Evolutionary conservation across 1,284 basidiomycete species (phyloP), one percentile per base, ranked within the genome.

Genomic region (Heliocybe sulcata): DNA sequence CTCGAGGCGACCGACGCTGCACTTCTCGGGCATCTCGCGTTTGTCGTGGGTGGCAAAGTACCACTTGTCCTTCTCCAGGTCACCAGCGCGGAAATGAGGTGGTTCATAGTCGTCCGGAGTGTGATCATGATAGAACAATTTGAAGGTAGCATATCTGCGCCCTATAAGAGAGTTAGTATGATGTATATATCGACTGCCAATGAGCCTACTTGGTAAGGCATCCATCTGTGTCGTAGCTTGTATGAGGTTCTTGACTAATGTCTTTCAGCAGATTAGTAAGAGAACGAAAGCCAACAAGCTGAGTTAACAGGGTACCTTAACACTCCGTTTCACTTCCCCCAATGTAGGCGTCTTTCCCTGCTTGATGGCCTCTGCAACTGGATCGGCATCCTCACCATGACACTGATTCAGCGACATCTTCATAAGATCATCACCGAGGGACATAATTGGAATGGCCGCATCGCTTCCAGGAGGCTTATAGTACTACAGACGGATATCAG

Each of bases 131-230:
- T 91, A 93, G 63, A 87, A 88, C 14, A 90, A 69, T 64, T 92
- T 92, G 71, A 92, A 87, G n/a, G 85, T 88, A 22, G 88, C 87
- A 64, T 78, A 93, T 31, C 90, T 83, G 50, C 82, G 84, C 63
- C 81, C 90, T 92, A 59, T 31, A 26, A 50, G n/a, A 52, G 52
- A 45, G 22, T 31, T 38, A 26, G 2, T 11, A 27, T 16, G 16
- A 31, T n/a, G 23, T 2, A 35, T 35, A 52, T 16, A 42, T n/a
- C n/a, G 29, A 35, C 29, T 6, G 10, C 35, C 64, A 38, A 2
- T 49, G 16, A 35, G 62, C 80, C 55, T 65, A 86, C 90, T 84
- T 16, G 90, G 90, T 29, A 92, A 70, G 23, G 77, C 71, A 54
- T 92, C 87, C 83, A 92, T 87, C 52, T 85, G 81, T 51, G 82